Evolutionary conservation across 2,329 filamentous ascomycete genomes (phyloP).

Genomic region (Hyphodiscus sp.): DNA sequence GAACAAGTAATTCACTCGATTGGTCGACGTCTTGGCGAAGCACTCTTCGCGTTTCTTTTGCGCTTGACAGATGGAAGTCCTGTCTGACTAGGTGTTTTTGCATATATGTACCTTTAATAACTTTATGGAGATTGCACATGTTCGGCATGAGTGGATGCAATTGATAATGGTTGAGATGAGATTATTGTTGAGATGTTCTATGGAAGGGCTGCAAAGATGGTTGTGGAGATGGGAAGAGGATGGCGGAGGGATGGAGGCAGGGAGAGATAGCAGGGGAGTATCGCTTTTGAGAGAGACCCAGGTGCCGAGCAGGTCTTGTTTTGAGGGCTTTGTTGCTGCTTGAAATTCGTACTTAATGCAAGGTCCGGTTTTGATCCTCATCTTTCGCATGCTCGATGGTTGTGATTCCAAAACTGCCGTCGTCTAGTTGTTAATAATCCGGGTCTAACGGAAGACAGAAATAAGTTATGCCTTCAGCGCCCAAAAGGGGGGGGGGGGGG

Average conservation of each 20-base stretch:
- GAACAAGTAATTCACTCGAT: background rate
- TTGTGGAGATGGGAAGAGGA: background rate
- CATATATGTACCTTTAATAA: background rate
- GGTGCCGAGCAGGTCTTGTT: background rate
- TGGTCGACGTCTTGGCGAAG: background rate
- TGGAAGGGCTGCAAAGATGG: background rate
- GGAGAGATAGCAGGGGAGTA: no score
- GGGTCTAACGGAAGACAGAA: no score
- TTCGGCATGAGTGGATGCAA: background rate
- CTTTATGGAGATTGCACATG: background rate
- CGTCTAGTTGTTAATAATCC: no score
- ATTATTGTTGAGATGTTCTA: background rate
- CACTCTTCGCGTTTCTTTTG: background rate
- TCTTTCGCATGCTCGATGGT: no score
- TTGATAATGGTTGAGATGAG: background rate
- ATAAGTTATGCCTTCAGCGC: no score
- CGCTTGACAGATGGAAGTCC: background rate
- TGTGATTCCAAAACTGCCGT: no score
- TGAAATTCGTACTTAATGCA: slow-evolving; percentile 2
- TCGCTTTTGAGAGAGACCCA: background rate
- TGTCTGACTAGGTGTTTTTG: background rate
- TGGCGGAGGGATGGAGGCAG: background rate
- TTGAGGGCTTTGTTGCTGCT: slow-evolving; percentile 4
- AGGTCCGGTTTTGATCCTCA: slow-evolving; percentile 1
- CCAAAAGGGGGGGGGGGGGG: no score